Conservation (phyloP, 208 protist species). For the Kentomonas sorsogonicus region DNA sequence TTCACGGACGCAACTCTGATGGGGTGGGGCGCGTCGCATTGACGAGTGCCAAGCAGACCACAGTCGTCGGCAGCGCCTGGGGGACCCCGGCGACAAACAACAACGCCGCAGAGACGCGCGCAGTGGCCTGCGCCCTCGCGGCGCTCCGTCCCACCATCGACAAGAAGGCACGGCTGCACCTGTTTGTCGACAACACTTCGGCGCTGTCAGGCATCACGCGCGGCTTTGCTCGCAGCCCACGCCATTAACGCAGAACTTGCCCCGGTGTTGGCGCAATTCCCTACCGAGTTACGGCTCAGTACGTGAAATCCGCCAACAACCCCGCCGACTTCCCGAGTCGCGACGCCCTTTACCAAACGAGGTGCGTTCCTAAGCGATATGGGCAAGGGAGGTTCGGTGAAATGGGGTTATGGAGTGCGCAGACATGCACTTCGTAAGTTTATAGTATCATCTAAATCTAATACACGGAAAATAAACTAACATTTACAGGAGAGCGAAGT, state of each 20-base stretch:
- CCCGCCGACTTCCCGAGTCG: constrained; percentile 4
- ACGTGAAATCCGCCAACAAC: constrained; percentile 3
- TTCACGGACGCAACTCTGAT: constrained; percentile 13
- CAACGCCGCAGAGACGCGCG: constrained; percentile 11
- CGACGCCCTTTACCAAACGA: constrained; percentile 4
- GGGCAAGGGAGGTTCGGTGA: too few relatives aligned
- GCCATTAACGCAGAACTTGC: constrained; percentile 6
- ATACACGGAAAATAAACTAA: too few relatives aligned
- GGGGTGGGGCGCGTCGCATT: constrained; percentile 14
- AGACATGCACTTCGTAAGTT: too few relatives aligned
- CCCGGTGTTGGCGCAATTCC: not conserved
- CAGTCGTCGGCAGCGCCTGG: constrained; percentile 7
- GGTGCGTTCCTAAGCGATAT: not conserved
- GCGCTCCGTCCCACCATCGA: not conserved
- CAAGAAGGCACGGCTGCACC: not conserved
- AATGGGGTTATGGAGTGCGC: too few relatives aligned
- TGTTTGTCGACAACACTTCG: constrained; percentile 17
- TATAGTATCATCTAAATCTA: too few relatives aligned
- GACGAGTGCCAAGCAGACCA: not conserved
- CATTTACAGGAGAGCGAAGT: too few relatives aligned
- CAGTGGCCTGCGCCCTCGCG: constrained; percentile 9
- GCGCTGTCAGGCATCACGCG: constrained; percentile 5
- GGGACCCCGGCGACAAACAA: constrained; percentile 4
- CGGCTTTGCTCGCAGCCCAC: constrained; percentile 2
- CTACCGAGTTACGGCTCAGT: constrained; percentile 1